These are phyloP conservation scores for Chalciporus sp. DNA, from an alignment of 1,284 basidiomycete genomes.

Conservation along the genomic window DNA sequence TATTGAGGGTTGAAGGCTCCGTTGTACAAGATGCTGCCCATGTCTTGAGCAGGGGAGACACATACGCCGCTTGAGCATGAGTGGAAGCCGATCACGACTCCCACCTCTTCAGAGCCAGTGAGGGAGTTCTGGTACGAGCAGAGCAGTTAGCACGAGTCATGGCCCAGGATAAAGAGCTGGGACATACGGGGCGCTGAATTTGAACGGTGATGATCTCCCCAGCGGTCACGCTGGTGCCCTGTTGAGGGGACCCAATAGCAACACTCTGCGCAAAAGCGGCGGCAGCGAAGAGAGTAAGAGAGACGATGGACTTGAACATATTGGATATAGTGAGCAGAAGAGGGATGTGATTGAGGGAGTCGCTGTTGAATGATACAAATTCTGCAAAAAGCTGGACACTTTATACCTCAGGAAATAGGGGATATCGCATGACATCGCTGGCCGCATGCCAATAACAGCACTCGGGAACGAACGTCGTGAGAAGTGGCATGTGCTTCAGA, in stretches of 20 bases:
- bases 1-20: conserved; percentile 24
- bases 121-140: conserved; percentile 19
- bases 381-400: neutral
- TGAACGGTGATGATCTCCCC: conserved; percentile 26
- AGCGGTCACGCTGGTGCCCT: conserved; percentile 7
- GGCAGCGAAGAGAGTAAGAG: conserved; percentile 13
- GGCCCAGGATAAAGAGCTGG: neutral
- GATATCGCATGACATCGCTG: conserved; percentile 3
- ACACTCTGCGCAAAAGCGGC: conserved; percentile 25
- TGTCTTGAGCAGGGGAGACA: conserved; percentile 3
- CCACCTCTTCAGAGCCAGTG: conserved; percentile 30
- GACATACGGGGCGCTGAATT: conserved; percentile 29
- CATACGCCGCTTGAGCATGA: conserved; percentile 26
- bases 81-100: conserved; percentile 33
- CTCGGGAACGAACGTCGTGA: no score
- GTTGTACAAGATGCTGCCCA: conserved; percentile 33
- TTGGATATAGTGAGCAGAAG: neutral
- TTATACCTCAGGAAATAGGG: conserved; percentile 6
- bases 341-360: neutral
- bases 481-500: neutral
- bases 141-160: neutral
- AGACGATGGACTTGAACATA: conserved; percentile 18
- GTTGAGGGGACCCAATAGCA: conserved; percentile 21
- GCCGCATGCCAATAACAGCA: neutral
- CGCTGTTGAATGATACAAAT: neutral